These are phyloP conservation scores for Suillus subaureus DNA, from an alignment of 768 basidiomycete species.

Conservation along the genomic window DNA sequence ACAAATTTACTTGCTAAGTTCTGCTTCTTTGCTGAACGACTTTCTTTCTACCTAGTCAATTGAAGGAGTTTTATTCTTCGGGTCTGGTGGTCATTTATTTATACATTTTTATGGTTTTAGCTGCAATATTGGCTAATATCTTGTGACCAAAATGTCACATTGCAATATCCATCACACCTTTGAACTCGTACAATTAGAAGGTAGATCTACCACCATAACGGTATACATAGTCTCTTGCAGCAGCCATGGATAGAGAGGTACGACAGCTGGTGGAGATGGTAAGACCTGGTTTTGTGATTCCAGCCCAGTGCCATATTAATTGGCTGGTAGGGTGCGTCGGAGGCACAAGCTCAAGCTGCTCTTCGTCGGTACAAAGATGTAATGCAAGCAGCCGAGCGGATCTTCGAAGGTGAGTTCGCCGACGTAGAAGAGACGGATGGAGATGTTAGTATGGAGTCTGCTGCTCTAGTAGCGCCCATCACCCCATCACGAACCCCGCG, in stretches of 20 bases:
- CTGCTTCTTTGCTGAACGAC: conserved; percentile 9
- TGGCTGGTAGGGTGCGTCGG: conserved; percentile 70
- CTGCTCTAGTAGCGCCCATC: conserved; percentile 23
- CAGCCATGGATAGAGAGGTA: conserved; percentile 53
- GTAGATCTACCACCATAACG: conserved; percentile 3
- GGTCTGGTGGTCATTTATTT: conserved; percentile 19
- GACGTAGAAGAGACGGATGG: conserved; percentile 57
- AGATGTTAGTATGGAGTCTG: conserved; percentile 49
- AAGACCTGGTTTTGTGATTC: conserved; percentile 13
- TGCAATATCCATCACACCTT: conserved; percentile 1
- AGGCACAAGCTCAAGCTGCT: conserved; percentile 81
- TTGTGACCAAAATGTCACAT: conserved; percentile 4
- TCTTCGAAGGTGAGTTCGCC: conserved; percentile 85
- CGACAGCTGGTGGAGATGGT: conserved; percentile 69
- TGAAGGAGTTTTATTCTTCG: conserved; percentile 13
- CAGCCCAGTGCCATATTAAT: conserved; percentile 3
- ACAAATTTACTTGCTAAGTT: conserved; percentile 10
- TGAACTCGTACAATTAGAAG: conserved; percentile 11
- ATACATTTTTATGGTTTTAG: conserved; percentile 17
- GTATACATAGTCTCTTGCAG: not conserved
- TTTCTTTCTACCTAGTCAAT: conserved; percentile 8
- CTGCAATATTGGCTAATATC: conserved; percentile 3
- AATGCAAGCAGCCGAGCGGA: conserved; percentile 86
- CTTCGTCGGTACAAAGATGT: conserved; percentile 84
- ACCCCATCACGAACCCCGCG: conserved; percentile 32